These are phyloP conservation scores for Chiua sp. DNA, from an alignment of 1,284 basidiomycete genomes.

Conservation along the genomic window DNA sequence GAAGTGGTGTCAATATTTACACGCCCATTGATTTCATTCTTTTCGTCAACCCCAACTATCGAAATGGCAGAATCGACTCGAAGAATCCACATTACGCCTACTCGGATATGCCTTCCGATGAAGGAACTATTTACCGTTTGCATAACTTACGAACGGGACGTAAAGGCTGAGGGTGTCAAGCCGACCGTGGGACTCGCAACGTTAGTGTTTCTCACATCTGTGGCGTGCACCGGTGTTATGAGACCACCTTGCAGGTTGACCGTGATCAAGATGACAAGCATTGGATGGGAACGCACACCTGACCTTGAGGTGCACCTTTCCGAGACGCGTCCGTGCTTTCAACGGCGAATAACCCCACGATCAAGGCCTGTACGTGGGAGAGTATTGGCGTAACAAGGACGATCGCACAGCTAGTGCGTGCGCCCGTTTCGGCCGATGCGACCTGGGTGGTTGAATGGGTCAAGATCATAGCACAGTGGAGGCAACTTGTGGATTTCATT, in stretches of 20 bases:
- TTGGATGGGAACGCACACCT: conserved; percentile 68
- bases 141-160: conserved; percentile 85
- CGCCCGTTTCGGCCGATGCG: too few species aligned
- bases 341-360: too few species aligned
- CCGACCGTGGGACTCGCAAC: conserved; percentile 85
- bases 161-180: conserved; percentile 79
- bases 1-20: conserved; percentile 85
- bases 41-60: conserved; percentile 71
- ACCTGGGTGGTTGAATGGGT: too few species aligned
- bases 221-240: too few species aligned
- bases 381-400: too few species aligned
- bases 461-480: too few species aligned
- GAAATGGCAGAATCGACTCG: conserved; percentile 34
- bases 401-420: too few species aligned
- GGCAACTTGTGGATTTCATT: too few species aligned
- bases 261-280: conserved; percentile 67
- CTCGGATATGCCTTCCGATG: conserved; percentile 53
- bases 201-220: conserved; percentile 48
- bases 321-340: too few species aligned
- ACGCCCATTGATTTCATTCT: conserved; percentile 77
- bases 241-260: conserved; percentile 67
- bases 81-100: conserved; percentile 63
- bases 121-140: conserved; percentile 50
- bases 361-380: too few species aligned
- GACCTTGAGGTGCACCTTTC: conserved; percentile 57